Base-by-base conservation (phyloP, 345 rosid species). In the Excoecaria cochinchinensis region DNA sequence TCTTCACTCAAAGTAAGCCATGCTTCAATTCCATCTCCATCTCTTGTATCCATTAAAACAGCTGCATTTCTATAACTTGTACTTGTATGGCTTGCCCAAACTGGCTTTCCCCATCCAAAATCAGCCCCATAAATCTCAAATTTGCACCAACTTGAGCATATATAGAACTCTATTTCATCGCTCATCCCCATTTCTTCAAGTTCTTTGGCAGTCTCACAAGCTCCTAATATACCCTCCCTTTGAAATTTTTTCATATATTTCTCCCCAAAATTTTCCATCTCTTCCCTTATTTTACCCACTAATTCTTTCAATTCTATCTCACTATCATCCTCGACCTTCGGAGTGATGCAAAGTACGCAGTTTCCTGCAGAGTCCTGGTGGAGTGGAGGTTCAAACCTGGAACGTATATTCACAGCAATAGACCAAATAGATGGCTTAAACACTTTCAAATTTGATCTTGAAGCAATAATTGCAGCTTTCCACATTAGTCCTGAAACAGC, bases 61-160 rank as follows among this genome's bases (percentile, higher is more conserved):
- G 51, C 39, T 2, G 44, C 36, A 64, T 77, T 77, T 9, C 40
- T 44, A 2, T 71, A 6, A 19, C 2, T 3, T 6, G 10, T 13
- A 5, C 38, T n/a, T 1, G 63, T 17, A 39, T 0, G 13, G 11
- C 75, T 44, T 5, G 71, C 11, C 80, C 80, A 77, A 4, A 53
- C 19, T 3, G 75, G 80, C n/a, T 17, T 70, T 70, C 75, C 71
- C 69, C 69, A 70, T 53, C 80, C 80, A 31, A 77, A 64, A 64
- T 71, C 75, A 42, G 66, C 75, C 17, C 24, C 67, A 55, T 71
- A 71, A 0, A 63, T 8, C 0, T 56, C 70, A 53, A 39, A 71
- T 14, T 19, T 63, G 31, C 80, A 77, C 71, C 80, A 77, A 9
- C 75, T 77, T 38, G 66, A 1, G 39, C 80, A 77, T 4, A 19